phyloP scores from a whole-genome alignment of 2,329 filamentous ascomycete genomes.

The Trichoderma brevicompactum region DNA sequence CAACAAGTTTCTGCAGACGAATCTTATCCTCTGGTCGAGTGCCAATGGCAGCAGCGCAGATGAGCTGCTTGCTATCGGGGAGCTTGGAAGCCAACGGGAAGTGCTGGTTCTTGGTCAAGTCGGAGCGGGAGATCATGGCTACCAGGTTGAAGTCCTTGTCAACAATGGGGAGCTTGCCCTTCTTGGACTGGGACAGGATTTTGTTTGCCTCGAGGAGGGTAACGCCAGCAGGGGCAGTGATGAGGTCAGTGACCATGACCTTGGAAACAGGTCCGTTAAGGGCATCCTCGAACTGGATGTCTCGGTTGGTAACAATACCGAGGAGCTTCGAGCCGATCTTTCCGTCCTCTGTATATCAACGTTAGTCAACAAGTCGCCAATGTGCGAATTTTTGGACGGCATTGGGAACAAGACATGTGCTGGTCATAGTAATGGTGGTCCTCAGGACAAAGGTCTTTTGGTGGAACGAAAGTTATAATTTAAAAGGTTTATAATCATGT shows the following conservation, averaged over 20 bases:
- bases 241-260: slow-evolving; percentile 94
- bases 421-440: slow-evolving; percentile 56
- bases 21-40: slow-evolving; percentile 92
- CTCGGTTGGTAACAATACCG: slow-evolving; percentile 96
- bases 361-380: slow-evolving; percentile 29
- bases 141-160: slow-evolving; percentile 83
- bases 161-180: slow-evolving; percentile 95
- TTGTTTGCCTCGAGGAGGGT: slow-evolving; percentile 87
- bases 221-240: slow-evolving; percentile 84
- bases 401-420: slow-evolving; percentile 31
- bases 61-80: slow-evolving; percentile 94
- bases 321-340: slow-evolving; percentile 94
- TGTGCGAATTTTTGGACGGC: not conserved
- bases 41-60: slow-evolving; percentile 92
- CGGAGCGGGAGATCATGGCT: slow-evolving; percentile 90
- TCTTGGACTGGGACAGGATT: slow-evolving; percentile 93
- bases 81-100: slow-evolving; percentile 97
- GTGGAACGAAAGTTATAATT: slow-evolving; percentile 99
- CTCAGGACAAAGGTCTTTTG: slow-evolving; percentile 88
- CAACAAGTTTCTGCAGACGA: slow-evolving; percentile 83
- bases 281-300: slow-evolving; percentile 94
- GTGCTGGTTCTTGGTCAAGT: slow-evolving; percentile 98
- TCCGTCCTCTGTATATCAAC: slow-evolving; percentile 71
- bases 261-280: slow-evolving; percentile 72
- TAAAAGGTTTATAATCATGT: slow-evolving; percentile 79